Conservation (phyloP, 2,329 filamentous ascomycete genomes). For the Pseudocercospora crystallina region DNA sequence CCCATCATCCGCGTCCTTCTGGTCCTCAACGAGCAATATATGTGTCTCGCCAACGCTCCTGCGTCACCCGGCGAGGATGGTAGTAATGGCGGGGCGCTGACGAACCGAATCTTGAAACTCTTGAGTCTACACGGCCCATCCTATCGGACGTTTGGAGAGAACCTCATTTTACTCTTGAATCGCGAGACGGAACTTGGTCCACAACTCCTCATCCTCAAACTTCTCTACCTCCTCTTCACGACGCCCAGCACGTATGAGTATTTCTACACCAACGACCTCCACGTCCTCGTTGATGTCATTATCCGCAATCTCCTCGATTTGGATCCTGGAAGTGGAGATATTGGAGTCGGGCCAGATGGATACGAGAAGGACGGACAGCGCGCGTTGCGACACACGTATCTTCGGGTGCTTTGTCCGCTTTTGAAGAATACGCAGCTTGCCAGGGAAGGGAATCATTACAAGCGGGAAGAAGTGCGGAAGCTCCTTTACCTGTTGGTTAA, state of each 20-base stretch:
- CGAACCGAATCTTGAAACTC: constrained; percentile 91
- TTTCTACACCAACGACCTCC: constrained; percentile 96
- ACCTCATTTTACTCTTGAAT: constrained; percentile 92
- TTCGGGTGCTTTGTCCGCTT: constrained; percentile 87
- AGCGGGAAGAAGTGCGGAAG: constrained; percentile 77
- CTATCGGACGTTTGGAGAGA: constrained; percentile 96
- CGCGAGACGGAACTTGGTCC: constrained; percentile 89
- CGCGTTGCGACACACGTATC: constrained; percentile 83
- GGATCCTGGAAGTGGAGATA: constrained; percentile 67
- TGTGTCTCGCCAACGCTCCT: constrained; percentile 63
- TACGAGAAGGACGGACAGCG: constrained; percentile 33
- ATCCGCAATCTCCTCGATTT: constrained; percentile 95
- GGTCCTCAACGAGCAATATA: constrained; percentile 97
- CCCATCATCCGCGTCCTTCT: constrained; percentile 92
- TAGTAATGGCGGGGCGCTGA: constrained; percentile 54
- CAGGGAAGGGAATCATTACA: constrained; percentile 79
- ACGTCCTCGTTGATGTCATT: constrained; percentile 91
- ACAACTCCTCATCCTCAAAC: constrained; percentile 93
- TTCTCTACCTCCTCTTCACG: constrained; percentile 92
- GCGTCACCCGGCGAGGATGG: constrained; percentile 49
- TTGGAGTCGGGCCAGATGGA: constrained; percentile 17
- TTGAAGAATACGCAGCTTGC: constrained; percentile 88
- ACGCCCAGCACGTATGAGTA: constrained; percentile 91
- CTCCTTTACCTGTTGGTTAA: constrained; percentile 67
- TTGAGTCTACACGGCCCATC: constrained; percentile 75